Conservation (phyloP, 2,329 filamentous ascomycete species). For the Epichloe typhina region DNA sequence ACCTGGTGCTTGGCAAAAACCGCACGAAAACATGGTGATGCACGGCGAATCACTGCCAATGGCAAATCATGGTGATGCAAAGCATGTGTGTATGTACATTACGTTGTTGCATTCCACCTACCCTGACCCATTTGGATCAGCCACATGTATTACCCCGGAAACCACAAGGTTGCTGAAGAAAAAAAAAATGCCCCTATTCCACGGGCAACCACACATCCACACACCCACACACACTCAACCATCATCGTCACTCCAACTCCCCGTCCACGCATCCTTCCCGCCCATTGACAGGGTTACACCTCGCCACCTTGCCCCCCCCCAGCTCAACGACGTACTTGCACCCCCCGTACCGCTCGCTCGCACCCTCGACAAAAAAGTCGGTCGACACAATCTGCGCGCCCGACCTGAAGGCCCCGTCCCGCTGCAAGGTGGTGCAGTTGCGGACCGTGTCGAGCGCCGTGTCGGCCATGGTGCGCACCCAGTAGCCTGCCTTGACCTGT, state of each 20-base stretch:
- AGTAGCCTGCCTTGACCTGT: slow-evolving; percentile 32
- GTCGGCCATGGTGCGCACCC: slow-evolving; percentile 35
- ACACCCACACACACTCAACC: too few species aligned
- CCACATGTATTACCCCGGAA: background rate
- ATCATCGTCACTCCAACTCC: slow-evolving; percentile 3
- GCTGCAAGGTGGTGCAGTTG: slow-evolving; percentile 23
- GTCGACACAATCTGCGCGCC: slow-evolving; percentile 37
- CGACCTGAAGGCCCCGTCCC: slow-evolving; percentile 22
- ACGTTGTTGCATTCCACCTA: background rate
- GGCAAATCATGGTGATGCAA: too few species aligned
- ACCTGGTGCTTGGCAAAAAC: background rate
- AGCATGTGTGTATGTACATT: too few species aligned
- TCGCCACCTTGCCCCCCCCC: slow-evolving; percentile 11
- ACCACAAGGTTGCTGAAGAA: background rate
- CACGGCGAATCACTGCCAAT: too few species aligned
- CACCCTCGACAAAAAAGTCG: slow-evolving; percentile 33
- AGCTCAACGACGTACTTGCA: slow-evolving; percentile 27
- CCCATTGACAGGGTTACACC: slow-evolving; percentile 20
- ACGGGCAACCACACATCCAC: too few species aligned
- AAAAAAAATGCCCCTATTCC: too few species aligned
- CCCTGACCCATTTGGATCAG: background rate
- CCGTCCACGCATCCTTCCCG: slow-evolving; percentile 9
- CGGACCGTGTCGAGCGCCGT: slow-evolving; percentile 28
- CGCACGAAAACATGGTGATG: too few species aligned
- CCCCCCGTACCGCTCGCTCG: slow-evolving; percentile 29